Evolutionary conservation across 495 filamentous ascomycete species (phyloP), one percentile per base, ranked within the genome.

Genomic region (Aspergillus olivimuriae): DNA sequence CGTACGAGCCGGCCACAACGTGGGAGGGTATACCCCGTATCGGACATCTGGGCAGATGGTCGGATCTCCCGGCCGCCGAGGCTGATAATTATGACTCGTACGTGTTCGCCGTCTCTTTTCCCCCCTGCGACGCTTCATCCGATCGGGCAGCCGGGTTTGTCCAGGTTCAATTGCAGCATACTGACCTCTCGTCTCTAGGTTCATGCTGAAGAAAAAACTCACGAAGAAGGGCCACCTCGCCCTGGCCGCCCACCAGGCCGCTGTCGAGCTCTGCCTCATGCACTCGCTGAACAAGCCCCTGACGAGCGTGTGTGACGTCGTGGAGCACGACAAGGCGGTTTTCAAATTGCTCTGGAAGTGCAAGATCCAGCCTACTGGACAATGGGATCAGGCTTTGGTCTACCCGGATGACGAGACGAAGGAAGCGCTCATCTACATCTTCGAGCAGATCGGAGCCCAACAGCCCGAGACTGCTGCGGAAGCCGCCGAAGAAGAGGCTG

Each of bases 21-120:
- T 78, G 72, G 58, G 67, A 78, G 7, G 79, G 72, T 0, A 62
- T 91, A 39, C 63, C 77, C 41, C 61, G 61, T 22, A 67, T 89
- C 15, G 84, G 74, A 45, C 71, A 68, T 20, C 41, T 72, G 45
- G 66, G 62, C 23, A 49, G 60, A 23, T 83, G 73, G 74, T 75
- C 48, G 43, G 49, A 62, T 43, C 39, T 46, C n/a, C 48, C 48
- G 35, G 42, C 57, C 18, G 24, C 35, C 4, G 41, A 53, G 24
- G 45, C 32, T 26, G 57, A 65, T 48, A 15, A 26, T 24, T 65
- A 54, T 41, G 43, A 26, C 16, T 55, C 57, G 61, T 65, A 54
- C 47, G 61, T 61, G 21, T 21, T 39, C 38, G 23, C 23, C 8
- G 2, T 12, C 46, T 39, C 16, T 23, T 44, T 31, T 28, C 30